Conservation (phyloP, 306 rosid species). For the Quercus suber region DNA sequence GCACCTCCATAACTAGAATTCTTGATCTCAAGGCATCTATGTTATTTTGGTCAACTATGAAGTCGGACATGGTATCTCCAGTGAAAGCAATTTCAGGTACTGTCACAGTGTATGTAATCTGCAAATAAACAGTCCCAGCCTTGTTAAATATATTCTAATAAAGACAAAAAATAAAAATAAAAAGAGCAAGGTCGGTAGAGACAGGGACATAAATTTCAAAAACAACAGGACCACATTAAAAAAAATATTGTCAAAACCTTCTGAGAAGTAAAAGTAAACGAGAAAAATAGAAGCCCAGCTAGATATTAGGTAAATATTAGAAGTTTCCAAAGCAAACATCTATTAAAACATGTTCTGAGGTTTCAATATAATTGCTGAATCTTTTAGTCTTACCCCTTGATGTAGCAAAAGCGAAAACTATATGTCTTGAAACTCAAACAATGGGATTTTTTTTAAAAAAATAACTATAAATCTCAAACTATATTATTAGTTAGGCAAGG, state of each 20-base stretch:
- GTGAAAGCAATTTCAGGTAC: constrained; percentile 94
- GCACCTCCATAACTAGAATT: constrained; percentile 86
- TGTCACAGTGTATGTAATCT: constrained; percentile 71
- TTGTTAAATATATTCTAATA: constrained; percentile 1
- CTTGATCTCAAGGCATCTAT: constrained; percentile 70
- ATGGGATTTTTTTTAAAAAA: too few relatives aligned
- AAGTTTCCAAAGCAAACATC: neutral
- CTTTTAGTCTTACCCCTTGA: neutral
- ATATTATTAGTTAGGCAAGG: too few relatives aligned
- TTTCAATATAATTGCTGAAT: neutral
- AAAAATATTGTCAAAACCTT: neutral
- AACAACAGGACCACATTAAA: neutral
- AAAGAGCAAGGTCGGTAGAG: neutral
- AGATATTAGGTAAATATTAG: neutral
- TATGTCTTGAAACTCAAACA: neutral
- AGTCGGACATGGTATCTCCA: constrained; percentile 83
- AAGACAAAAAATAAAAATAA: neutral
- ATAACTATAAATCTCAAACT: too few relatives aligned
- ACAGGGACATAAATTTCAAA: neutral
- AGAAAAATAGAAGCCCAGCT: neutral
- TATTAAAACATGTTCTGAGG: neutral
- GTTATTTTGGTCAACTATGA: constrained; percentile 60
- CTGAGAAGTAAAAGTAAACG: neutral
- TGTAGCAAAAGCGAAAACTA: neutral
- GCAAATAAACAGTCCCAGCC: constrained; percentile 32